phyloP scores from a whole-genome alignment of 495 filamentous ascomycete species.

The Letharia columbiana region DNA sequence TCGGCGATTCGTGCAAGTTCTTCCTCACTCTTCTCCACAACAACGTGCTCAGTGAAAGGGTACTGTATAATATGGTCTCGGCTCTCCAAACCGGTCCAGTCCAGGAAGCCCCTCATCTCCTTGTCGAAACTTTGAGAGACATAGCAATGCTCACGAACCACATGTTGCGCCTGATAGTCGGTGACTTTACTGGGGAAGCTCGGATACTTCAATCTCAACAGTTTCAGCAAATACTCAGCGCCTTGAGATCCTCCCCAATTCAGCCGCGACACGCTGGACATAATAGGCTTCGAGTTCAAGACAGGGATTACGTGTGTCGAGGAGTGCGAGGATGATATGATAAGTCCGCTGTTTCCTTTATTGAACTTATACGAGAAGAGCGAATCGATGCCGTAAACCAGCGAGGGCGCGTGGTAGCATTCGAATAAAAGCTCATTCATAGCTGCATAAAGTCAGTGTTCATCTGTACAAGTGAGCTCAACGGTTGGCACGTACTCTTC shows the following conservation, averaged over 20 bases:
- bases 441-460: constrained; percentile 40
- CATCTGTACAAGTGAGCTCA: background rate
- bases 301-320: constrained; percentile 96
- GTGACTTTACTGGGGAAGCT: constrained; percentile 77
- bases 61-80: constrained; percentile 84
- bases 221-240: constrained; percentile 81
- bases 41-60: constrained; percentile 82
- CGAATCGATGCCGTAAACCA: constrained; percentile 90
- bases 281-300: constrained; percentile 69
- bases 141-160: constrained; percentile 86
- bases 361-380: constrained; percentile 94
- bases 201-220: constrained; percentile 89
- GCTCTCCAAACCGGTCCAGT: constrained; percentile 83
- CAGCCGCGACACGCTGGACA: constrained; percentile 74
- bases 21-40: constrained; percentile 84
- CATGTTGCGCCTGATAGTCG: constrained; percentile 72
- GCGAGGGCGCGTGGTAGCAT: constrained; percentile 77
- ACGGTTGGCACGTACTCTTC: constrained; percentile 52
- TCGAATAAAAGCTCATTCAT: constrained; percentile 98
- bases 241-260: constrained; percentile 92
- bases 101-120: constrained; percentile 65
- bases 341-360: constrained; percentile 74
- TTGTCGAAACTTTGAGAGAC: constrained; percentile 72
- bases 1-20: constrained; percentile 83
- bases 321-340: constrained; percentile 85